phyloP scores from a whole-genome alignment of 768 basidiomycete species.

The Russula sp. region DNA sequence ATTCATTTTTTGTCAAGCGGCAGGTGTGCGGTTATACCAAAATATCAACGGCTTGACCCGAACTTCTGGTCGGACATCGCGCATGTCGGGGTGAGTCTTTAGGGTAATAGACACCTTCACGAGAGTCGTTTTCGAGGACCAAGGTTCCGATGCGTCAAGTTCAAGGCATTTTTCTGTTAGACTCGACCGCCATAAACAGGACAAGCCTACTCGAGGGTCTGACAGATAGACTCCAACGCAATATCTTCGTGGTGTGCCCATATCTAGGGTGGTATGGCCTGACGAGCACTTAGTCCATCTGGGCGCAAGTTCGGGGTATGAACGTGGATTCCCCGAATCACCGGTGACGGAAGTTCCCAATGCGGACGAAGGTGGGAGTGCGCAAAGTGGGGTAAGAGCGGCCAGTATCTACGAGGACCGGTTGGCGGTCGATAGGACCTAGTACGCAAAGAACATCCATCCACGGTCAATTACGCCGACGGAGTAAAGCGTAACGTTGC shows the following conservation, averaged over 20 bases:
- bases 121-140: neutral
- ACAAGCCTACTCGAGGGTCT: neutral
- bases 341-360: slow-evolving; percentile 9
- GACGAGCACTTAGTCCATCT: neutral
- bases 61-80: slow-evolving; percentile 4
- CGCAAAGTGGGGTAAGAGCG: slow-evolving; percentile 8
- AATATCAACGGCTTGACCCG: slow-evolving; percentile 4
- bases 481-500: neutral
- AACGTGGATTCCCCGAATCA: neutral
- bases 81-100: neutral
- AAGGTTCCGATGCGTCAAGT: neutral
- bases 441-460: slow-evolving; percentile 11
- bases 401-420: slow-evolving; percentile 7
- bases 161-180: neutral
- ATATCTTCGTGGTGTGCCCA: neutral
- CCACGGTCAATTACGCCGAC: slow-evolving; percentile 3
- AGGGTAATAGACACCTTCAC: slow-evolving; percentile 6
- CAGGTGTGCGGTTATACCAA: slow-evolving; percentile 15
- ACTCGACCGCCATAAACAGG: neutral
- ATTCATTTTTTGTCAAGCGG: slow-evolving; percentile 8
- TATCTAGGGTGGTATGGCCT: neutral
- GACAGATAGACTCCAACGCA: neutral
- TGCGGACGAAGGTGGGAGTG: slow-evolving; percentile 5
- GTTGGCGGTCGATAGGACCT: slow-evolving; percentile 1
- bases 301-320: slow-evolving; percentile 9